Evolutionary conservation across 257 asterid genomes (phyloP), one percentile per base, ranked within the genome.

Genomic region (Jacaranda copaia): DNA sequence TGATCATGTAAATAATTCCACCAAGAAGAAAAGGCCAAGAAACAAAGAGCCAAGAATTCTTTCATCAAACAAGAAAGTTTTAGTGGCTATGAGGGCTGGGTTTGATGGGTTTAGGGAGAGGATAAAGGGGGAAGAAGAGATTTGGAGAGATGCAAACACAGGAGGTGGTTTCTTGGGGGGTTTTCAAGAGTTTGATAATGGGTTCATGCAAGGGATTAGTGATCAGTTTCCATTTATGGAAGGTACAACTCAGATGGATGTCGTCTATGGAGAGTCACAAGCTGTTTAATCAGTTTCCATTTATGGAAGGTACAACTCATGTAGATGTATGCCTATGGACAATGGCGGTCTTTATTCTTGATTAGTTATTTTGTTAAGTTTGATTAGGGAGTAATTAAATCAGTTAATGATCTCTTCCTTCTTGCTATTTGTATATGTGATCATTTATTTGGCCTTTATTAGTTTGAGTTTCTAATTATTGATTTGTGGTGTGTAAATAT

Each of bases 41-140:
- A 79, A 66, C 35, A 46, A 64, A 46, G 82, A 74, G 66, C 51
- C 77, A 51, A 80, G 81, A 36, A 39, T 25, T 0, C 75, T 68
- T 64, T 58, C 83, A 4, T 46, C 84, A 5, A 75, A 72, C 25
- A 82, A 76, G 83, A 81, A 85, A 62, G 52, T 82, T 84, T 87
- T 79, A 61, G 56, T 81, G 49, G 80, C 71, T 12, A 65, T 78
- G 67, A 79, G 76, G 58, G 72, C 80, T 11, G 84, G 84, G 2
- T 75, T 75, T 3, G 25, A 53, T 53, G 59, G 43, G 59, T 53
- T 59, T 3, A 79, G 81, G 73, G 96, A 89, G 78, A 90, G 81
- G 73, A 80, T 88, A 1, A 91, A 89, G 15, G 98, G 87, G 5
- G 98, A 91, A 77, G 97, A 93, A 48, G 97, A 93, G 55, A 93